A percentile compares a stretch with the other conserved stretches of the same genome.
Conservation (phyloP, 164 flowering plant species). For the Euptelea pleiosperma region DNA sequence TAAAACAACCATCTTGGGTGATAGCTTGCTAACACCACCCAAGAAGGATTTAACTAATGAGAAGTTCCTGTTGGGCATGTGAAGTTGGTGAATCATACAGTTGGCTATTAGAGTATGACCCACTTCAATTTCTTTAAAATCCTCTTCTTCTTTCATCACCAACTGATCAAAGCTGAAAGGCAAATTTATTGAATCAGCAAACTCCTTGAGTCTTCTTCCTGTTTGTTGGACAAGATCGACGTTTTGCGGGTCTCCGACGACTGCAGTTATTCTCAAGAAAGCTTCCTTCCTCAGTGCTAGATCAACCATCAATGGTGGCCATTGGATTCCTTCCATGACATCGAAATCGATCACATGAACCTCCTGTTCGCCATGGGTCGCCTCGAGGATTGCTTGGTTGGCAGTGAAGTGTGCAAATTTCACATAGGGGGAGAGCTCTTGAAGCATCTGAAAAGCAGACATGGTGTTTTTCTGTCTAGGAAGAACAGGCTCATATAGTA, state of each 20-base stretch:
- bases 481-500: background rate
- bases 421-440: slow-evolving; percentile 37
- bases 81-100: slow-evolving; percentile 33
- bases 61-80: slow-evolving; percentile 20
- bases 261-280: slow-evolving; percentile 31
- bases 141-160: slow-evolving; percentile 21
- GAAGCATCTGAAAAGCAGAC: slow-evolving; percentile 30
- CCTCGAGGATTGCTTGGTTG: slow-evolving; percentile 45
- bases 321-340: slow-evolving; percentile 42
- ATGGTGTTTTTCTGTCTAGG: slow-evolving; percentile 1
- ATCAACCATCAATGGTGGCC: slow-evolving; percentile 43
- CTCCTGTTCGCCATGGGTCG: slow-evolving; percentile 19
- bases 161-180: slow-evolving; percentile 29
- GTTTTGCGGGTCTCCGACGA: slow-evolving; percentile 6
- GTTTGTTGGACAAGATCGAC: slow-evolving; percentile 16
- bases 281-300: slow-evolving; percentile 24
- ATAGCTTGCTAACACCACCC: slow-evolving; percentile 21
- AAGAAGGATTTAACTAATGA: slow-evolving; percentile 23
- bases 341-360: slow-evolving; percentile 35
- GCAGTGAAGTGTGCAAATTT: slow-evolving; percentile 43
- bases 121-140: slow-evolving; percentile 16
- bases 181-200: slow-evolving; percentile 30
- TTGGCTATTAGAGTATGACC: slow-evolving; percentile 27
- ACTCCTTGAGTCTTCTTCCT: slow-evolving; percentile 32
- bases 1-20: slow-evolving; percentile 29